Base-by-base conservation (phyloP, 495 filamentous ascomycete species). In the Aspergillus haitiensis region DNA sequence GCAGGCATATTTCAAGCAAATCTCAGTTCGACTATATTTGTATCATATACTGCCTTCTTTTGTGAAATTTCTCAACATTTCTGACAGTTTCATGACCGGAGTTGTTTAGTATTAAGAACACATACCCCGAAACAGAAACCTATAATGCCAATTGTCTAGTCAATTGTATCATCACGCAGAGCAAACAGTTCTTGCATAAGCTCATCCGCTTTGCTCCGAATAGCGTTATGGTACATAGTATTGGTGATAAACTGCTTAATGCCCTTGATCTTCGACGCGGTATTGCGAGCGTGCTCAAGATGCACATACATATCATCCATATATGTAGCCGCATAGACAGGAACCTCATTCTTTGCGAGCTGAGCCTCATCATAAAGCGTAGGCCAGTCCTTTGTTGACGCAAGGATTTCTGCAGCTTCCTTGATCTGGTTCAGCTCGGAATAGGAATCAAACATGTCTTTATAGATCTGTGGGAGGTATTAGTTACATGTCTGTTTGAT, bases 231-330 rank as follows among this genome's bases (percentile, higher is more conserved):
- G 62, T 93, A 92, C 80, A 96, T 81, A 15, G 78, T 75, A 68
- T 96, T 97, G 58, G 92, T 96, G 66, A 94, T 84, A 61, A 86
- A 91, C 45, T 87, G 86, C 75, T 92, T 91, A 64, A 83, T 87
- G 0, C 86, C 87, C 68, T 83, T 85, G 68, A 98, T 90, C 74
- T 84, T 84, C 33, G 75, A 70, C 11, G 90, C 92, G 31, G 93
- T 94, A 61, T 85, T 86, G 56, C 83, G 75, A 0, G 89, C 83
- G 9, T 91, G 70, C 27, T 86, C 86, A 61, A 82, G 89, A 62
- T 93, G 86, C 34, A 98, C 93, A 64, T 96, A 97, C 92, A 98
- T 97, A 71, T 98, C 93, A 56, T 97, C 90, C 1, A 91, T 67
- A 58, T 86, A 98, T n/a, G 81, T 86, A 0, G 89, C 90, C 6